Evolutionary conservation across 2,329 filamentous ascomycete species (phyloP).

Genomic region (Pseudocercospora crystallina): DNA sequence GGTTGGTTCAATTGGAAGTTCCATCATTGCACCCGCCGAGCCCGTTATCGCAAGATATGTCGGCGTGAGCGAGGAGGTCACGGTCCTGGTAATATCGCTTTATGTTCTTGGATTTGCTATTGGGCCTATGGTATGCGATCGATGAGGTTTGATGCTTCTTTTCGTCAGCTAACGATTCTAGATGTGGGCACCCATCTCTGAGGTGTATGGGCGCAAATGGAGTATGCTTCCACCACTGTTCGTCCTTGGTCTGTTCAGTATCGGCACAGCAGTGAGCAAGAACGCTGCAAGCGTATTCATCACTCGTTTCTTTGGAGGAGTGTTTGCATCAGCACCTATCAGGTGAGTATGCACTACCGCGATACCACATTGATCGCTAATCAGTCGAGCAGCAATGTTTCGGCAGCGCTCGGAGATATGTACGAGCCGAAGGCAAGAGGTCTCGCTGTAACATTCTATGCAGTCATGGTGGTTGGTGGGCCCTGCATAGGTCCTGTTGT

Average conservation of each 20-base stretch:
- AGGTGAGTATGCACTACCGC: conserved; percentile 12
- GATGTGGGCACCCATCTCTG: conserved; percentile 21
- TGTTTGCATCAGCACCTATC: conserved; percentile 47
- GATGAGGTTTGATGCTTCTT: not conserved
- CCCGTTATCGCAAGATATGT: conserved; percentile 44
- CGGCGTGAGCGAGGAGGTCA: conserved; percentile 44
- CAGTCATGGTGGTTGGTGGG: conserved; percentile 42
- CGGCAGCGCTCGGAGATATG: conserved; percentile 47
- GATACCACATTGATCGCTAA: not conserved
- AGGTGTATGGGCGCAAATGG: conserved; percentile 45
- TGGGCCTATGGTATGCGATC: conserved; percentile 34
- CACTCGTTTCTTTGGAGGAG: conserved; percentile 47
- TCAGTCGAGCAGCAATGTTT: conserved; percentile 42
- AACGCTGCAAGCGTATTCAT: conserved; percentile 40
- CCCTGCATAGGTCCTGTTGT: conserved; percentile 44
- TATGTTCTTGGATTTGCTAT: conserved; percentile 49
- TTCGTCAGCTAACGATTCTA: not conserved
- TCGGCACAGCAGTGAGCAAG: conserved; percentile 45
- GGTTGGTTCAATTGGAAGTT: conserved; percentile 41
- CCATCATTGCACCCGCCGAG: conserved; percentile 52
- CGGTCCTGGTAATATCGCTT: conserved; percentile 48
- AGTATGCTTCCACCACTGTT: conserved; percentile 47
- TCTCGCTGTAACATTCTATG: conserved; percentile 41
- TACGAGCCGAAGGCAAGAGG: conserved; percentile 41
- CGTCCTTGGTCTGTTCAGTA: conserved; percentile 46